Base-by-base conservation (phyloP, 228 moss, liverwort and hornwort species). In the Sphagnum magellanicum region DNA sequence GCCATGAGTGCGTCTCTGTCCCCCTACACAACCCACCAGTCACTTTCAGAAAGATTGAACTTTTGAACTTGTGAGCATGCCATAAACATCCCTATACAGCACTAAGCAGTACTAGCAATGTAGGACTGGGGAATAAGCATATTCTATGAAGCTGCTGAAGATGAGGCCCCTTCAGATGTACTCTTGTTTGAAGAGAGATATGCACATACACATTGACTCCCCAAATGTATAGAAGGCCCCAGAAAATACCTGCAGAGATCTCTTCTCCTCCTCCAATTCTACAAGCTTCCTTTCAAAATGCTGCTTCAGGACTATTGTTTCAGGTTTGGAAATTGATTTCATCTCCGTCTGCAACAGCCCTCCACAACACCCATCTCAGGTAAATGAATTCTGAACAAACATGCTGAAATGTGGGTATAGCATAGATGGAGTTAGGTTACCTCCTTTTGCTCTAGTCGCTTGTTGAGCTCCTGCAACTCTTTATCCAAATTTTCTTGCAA, bases 251-350 rank as follows among this genome's bases (percentile, higher is more conserved):
- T 98, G 97, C 73, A 93, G 74, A 76, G 68, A 16, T 72, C 89
- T 93, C 81, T 92, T 98, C 81, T 98, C 97, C 63, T 98, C 97
- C 73, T 98, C 97, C 60, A 98, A 70, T 61, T 98, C 97, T 48
- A 93, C 83, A 68, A 98, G 76, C 77, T 93, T 98, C 70, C 79
- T 79, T 76, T 98, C 91, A 58, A 91, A 98, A 69, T 98, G 97
- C 70, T 93, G 91, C 84, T 98, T 98, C 49, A 97, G 79, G 60
- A 91, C 90, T 49, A 83, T 69, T 48, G 93, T 74, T 62, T 98
- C 93, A 7, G 93, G 83, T 79, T 89, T 86, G 49, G 73, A 51
- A 48, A 91, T 84, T 53, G 83, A 86, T 77, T 93, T 98, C 93
- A 93, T 98, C 88, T 98, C 97, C 65, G 89, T 89, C 97, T 98